Evolutionary conservation across 129 eudicot species (phyloP), one percentile per base, ranked within the genome.

Genomic region (Flaveria linearis): DNA sequence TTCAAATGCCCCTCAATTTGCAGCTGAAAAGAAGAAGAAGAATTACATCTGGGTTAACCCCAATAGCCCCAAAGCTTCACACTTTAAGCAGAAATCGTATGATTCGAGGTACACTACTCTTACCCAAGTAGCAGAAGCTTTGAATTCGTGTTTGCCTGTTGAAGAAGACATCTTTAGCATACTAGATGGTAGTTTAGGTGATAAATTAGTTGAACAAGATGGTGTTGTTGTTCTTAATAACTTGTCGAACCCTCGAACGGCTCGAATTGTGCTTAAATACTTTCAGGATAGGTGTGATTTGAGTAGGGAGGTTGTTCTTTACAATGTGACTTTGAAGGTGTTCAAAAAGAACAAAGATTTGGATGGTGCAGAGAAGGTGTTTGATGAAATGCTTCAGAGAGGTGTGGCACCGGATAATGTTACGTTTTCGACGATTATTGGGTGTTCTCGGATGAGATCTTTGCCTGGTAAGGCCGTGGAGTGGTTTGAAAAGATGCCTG

Each of bases 1-100:
- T 70, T 28, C 65, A 9, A 42, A 53, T 41, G 41, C 49, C 61
- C n/a, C 81, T 16, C 81, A 74, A 69, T 26, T 18, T 58, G 71
- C 84, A 61, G 69, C 74, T 63, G 69, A 58, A 13, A 86, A 72
- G 18, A 58, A 68, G 18, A 58, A 68, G 30, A 36, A 10, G 3
- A 63, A 42, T 11, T 58, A 63, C 69, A 68, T 91, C 62, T 94
- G 99, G 99, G 90, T 94, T 85, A 94, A 94, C 78, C 99, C 99
- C 76, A 86, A 82, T 17, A 94, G 87, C 82, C 82, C 96, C 64
- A 79, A 81, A 72, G 90, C 99, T 73, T 76, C 88, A 9, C 67
- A 77, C 17, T 87, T 84, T 30, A 76, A 63, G 76, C 69, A 87
- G 45, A 89, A 81, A 52, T 87, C 99, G 3, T 47, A 82, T 42